Evolutionary conservation across 2,329 filamentous ascomycete genomes (phyloP).

Genomic region (Xylariaceae sp.): DNA sequence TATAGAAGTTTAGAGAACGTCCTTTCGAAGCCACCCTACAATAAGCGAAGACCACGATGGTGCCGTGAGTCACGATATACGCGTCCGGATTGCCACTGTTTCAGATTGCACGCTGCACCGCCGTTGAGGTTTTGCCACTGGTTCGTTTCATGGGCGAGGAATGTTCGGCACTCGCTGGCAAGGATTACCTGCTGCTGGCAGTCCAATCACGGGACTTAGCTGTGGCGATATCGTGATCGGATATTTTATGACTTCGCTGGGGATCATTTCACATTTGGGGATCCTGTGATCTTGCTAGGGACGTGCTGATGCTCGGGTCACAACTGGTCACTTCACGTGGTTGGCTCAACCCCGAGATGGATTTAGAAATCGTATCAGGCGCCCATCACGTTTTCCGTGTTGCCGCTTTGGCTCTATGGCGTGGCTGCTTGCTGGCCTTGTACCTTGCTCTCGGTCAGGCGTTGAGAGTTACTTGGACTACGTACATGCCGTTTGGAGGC

Average conservation of each 20-base stretch:
- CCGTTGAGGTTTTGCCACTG: conserved; percentile 15
- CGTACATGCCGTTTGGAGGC: too few species aligned
- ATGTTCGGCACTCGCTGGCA: not conserved
- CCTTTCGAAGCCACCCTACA: not conserved
- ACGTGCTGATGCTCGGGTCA: not conserved
- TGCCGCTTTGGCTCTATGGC: too few species aligned
- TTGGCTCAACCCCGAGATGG: too few species aligned
- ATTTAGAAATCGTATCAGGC: too few species aligned
- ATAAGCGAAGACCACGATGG: too few species aligned
- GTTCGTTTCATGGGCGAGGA: conserved; percentile 8
- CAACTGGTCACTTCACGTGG: too few species aligned
- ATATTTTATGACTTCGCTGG: not conserved
- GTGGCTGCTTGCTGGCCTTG: too few species aligned
- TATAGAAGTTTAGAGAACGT: too few species aligned
- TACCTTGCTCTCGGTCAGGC: too few species aligned
- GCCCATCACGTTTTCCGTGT: too few species aligned
- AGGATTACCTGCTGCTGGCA: not conserved
- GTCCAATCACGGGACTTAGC: conserved; percentile 1
- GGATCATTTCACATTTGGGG: not conserved
- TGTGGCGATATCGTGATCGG: not conserved
- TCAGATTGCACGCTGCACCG: conserved; percentile 18
- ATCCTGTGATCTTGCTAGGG: not conserved
- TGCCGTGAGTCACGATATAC: conserved; percentile 6
- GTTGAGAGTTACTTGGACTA: too few species aligned
- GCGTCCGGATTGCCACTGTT: conserved; percentile 24